These are phyloP conservation scores for Mycena epipterygia DNA, from an alignment of 768 basidiomycete species.

Conservation along the genomic window DNA sequence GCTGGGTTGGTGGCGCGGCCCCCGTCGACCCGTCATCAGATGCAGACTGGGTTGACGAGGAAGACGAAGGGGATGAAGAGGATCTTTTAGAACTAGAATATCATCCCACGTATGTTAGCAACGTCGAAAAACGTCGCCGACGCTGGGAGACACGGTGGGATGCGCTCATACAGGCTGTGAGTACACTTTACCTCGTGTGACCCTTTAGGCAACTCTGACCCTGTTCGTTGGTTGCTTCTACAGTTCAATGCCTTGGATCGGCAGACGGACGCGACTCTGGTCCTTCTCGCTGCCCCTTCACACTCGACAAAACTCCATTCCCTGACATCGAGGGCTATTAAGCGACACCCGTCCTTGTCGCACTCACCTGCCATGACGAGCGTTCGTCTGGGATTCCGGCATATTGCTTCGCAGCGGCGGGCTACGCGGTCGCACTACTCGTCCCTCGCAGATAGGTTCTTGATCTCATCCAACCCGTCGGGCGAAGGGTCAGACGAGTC, in stretches of 20 bases:
- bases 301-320: constrained; percentile 77
- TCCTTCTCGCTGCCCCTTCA: constrained; percentile 81
- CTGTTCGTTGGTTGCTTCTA: constrained; percentile 33
- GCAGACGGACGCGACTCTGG: constrained; percentile 84
- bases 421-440: constrained; percentile 57
- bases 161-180: constrained; percentile 77
- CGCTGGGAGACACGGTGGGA: constrained; percentile 87
- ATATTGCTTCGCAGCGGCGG: constrained; percentile 70
- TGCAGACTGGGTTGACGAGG: constrained; percentile 81
- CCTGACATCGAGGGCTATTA: constrained; percentile 77
- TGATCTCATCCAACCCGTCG: constrained; percentile 57
- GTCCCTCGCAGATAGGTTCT: constrained; percentile 63
- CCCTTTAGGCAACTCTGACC: constrained; percentile 50
- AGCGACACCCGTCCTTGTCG: constrained; percentile 63
- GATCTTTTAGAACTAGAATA: constrained; percentile 83
- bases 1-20: constrained; percentile 43
- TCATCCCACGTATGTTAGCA: constrained; percentile 78
- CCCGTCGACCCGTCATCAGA: constrained; percentile 53
- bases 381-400: constrained; percentile 70
- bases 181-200: constrained; percentile 38
- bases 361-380: constrained; percentile 64
- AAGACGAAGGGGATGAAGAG: constrained; percentile 76
- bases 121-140: constrained; percentile 75
- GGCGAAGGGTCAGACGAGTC: constrained; percentile 71
- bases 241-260: constrained; percentile 86